Conservation (phyloP, 2,329 filamentous ascomycete genomes). For the Beauveria pseudobassiana region DNA sequence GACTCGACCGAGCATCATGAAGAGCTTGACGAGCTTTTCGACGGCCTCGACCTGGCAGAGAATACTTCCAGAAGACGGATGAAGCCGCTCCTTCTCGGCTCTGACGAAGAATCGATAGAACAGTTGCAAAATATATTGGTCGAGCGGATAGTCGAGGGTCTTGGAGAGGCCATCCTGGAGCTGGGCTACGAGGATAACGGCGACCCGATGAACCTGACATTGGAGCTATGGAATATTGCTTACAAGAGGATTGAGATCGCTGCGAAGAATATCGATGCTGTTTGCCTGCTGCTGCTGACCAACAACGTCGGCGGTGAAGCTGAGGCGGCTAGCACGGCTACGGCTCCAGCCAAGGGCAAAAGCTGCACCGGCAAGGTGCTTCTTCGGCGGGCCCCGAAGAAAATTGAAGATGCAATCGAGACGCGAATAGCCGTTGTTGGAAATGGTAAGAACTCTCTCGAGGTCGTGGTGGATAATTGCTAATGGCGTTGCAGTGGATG, state of each 20-base stretch:
- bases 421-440: slow-evolving; percentile 94
- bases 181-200: slow-evolving; percentile 86
- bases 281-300: slow-evolving; percentile 79
- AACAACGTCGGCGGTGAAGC: slow-evolving; percentile 75
- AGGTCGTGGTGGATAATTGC: background rate
- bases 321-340: slow-evolving; percentile 54
- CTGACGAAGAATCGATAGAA: slow-evolving; percentile 51
- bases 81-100: slow-evolving; percentile 66
- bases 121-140: slow-evolving; percentile 60
- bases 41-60: slow-evolving; percentile 77
- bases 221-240: slow-evolving; percentile 68
- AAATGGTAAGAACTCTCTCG: slow-evolving; percentile 52
- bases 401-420: slow-evolving; percentile 84
- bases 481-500: slow-evolving; percentile 60
- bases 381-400: slow-evolving; percentile 65
- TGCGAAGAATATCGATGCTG: slow-evolving; percentile 57
- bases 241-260: slow-evolving; percentile 58
- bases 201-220: slow-evolving; percentile 70
- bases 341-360: slow-evolving; percentile 56
- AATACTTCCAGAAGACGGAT: slow-evolving; percentile 58
- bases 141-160: slow-evolving; percentile 68
- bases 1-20: slow-evolving; percentile 51
- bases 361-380: slow-evolving; percentile 81
- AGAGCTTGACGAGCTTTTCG: slow-evolving; percentile 86
- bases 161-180: slow-evolving; percentile 87